Conservation (phyloP, 352 stramenopile species). For the Phytophthora litchii region DNA sequence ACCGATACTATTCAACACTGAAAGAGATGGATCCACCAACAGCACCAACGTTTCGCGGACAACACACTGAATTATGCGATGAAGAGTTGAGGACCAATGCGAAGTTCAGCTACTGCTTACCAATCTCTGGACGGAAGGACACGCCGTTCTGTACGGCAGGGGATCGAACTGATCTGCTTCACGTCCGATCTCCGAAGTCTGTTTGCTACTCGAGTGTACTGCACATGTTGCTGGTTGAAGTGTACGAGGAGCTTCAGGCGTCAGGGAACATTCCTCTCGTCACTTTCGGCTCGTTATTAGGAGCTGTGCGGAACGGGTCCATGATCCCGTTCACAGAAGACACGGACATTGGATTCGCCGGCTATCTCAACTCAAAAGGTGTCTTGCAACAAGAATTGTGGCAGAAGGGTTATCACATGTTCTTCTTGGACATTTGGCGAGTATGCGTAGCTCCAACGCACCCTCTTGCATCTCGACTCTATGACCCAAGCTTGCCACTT, state of each 20-base stretch:
- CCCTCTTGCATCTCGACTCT: slow-evolving; percentile 40
- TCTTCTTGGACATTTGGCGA: slow-evolving; percentile 44
- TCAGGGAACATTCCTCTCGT: slow-evolving; percentile 36
- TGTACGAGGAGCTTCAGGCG: slow-evolving; percentile 49
- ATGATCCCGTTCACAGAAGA: slow-evolving; percentile 68
- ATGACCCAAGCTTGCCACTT: slow-evolving; percentile 33
- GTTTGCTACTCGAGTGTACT: slow-evolving; percentile 56
- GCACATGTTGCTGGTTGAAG: slow-evolving; percentile 63
- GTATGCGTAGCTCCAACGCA: slow-evolving; percentile 52
- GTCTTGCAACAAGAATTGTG: slow-evolving; percentile 27
- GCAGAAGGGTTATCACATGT: slow-evolving; percentile 61
- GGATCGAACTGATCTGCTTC: slow-evolving; percentile 57
- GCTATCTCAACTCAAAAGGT: slow-evolving; percentile 18
- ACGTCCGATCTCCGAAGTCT: slow-evolving; percentile 25
- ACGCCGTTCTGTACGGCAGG: slow-evolving; percentile 44
- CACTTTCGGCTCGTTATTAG: slow-evolving; percentile 53
- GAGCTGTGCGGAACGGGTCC: slow-evolving; percentile 50
- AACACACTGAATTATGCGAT: slow-evolving; percentile 30
- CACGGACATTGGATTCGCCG: slow-evolving; percentile 51
- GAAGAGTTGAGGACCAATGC: not conserved
- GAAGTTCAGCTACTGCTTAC: slow-evolving; percentile 49
- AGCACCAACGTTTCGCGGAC: slow-evolving; percentile 33
- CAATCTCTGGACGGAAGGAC: slow-evolving; percentile 55
- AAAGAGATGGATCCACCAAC: slow-evolving; percentile 23
- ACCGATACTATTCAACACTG: slow-evolving; percentile 24